Percentiles rank a stretch among this genome's conserved stretches.
phyloP scores from a whole-genome alignment of 768 basidiomycete species.

The Gyrodon lividus region DNA sequence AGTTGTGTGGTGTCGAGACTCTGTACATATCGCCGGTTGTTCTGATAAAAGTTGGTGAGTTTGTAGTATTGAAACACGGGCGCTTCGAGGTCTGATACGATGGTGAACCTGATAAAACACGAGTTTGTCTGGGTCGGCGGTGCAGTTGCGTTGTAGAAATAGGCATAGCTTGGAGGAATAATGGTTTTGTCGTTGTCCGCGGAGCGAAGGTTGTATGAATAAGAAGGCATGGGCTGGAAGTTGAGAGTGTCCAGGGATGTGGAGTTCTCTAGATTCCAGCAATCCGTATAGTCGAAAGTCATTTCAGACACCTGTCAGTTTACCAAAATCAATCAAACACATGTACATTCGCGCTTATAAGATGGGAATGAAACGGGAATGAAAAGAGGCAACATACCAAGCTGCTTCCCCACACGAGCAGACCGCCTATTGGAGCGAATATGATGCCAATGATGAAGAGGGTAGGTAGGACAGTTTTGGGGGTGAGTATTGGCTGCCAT shows the following conservation, averaged over 20 bases:
- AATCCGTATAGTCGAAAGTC: slow-evolving; percentile 92
- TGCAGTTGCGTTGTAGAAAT: slow-evolving; percentile 50
- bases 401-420: slow-evolving; percentile 89
- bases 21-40: slow-evolving; percentile 96
- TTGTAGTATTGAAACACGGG: slow-evolving; percentile 95
- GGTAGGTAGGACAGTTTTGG: slow-evolving; percentile 95
- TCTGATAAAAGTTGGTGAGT: slow-evolving; percentile 95
- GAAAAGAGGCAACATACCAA: slow-evolving; percentile 42
- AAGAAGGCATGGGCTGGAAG: slow-evolving; percentile 60
- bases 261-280: slow-evolving; percentile 59
- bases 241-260: slow-evolving; percentile 30
- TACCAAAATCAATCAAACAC: background rate
- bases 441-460: slow-evolving; percentile 92
- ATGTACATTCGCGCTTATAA: slow-evolving; percentile 1
- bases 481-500: slow-evolving; percentile 99
- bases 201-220: slow-evolving; percentile 63
- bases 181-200: slow-evolving; percentile 48
- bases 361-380: slow-evolving; percentile 22
- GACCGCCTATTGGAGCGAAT: slow-evolving; percentile 94
- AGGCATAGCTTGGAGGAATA: slow-evolving; percentile 70
- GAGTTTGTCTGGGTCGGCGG: slow-evolving; percentile 48
- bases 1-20: slow-evolving; percentile 85
- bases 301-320: slow-evolving; percentile 78
- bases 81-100: slow-evolving; percentile 72
- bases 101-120: slow-evolving; percentile 79